phyloP scores from a whole-genome alignment of 192 early-diverging fungal species.

The Backusella circina region DNA sequence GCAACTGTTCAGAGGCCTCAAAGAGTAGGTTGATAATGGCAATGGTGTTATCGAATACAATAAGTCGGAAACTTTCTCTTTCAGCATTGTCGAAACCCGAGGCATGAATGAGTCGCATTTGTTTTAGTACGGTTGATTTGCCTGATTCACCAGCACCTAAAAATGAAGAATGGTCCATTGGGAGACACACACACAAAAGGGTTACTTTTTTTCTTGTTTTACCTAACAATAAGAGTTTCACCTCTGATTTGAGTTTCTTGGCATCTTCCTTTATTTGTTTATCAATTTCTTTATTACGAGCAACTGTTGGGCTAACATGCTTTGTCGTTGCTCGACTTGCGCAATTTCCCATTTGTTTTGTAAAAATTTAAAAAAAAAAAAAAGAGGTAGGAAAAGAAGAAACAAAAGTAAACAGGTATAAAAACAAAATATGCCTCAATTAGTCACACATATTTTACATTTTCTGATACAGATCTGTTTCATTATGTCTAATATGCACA shows the following conservation, averaged over 20 bases:
- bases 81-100: constrained; percentile 39
- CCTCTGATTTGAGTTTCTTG: constrained; percentile 28
- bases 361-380: not conserved
- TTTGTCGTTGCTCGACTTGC: not conserved
- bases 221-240: constrained; percentile 34
- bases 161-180: not conserved
- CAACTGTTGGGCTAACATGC: not conserved
- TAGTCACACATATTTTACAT: too few relatives aligned
- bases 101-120: constrained; percentile 49
- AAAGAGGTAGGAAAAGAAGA: not conserved
- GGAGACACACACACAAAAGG: too few relatives aligned
- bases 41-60: constrained; percentile 43
- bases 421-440: too few relatives aligned
- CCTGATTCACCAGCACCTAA: constrained; percentile 55
- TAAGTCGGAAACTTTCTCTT: constrained; percentile 37
- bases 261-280: constrained; percentile 31
- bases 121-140: constrained; percentile 52
- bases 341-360: not conserved
- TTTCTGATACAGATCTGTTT: not conserved
- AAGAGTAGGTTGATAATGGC: constrained; percentile 39
- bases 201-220: too few relatives aligned
- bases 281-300: constrained; percentile 19
- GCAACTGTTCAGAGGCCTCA: constrained; percentile 30
- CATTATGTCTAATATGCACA: not conserved
- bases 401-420: not conserved